A percentile compares a stretch with the other conserved stretches of the same genome.
phyloP scores from a whole-genome alignment of 73 alveolate genomes.

The Uronychia binucleata region DNA sequence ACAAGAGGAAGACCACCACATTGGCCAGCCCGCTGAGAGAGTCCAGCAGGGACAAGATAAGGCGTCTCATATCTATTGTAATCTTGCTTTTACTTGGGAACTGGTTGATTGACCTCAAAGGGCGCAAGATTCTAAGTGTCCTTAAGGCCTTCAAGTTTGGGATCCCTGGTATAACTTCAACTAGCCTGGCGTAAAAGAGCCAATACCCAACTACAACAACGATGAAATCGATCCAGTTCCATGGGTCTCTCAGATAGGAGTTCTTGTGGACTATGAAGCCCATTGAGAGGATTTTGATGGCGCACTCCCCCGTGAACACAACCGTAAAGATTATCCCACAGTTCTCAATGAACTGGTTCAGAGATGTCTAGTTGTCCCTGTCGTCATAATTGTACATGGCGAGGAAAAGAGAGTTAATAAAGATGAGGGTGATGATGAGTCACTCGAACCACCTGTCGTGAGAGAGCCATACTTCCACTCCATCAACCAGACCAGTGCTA shows the following conservation, averaged over 20 bases:
- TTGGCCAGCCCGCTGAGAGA: constrained; percentile 68
- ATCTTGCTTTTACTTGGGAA: constrained; percentile 41
- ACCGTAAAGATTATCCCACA: constrained; percentile 40
- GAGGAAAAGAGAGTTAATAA: constrained; percentile 26
- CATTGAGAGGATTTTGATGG: constrained; percentile 57
- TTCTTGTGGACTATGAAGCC: constrained; percentile 56
- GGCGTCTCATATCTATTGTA: constrained; percentile 39
- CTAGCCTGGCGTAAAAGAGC: constrained; percentile 27
- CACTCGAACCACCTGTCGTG: constrained; percentile 20
- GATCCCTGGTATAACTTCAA: constrained; percentile 24
- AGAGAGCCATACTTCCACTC: constrained; percentile 7
- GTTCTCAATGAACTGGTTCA: constrained; percentile 12
- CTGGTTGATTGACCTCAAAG: constrained; percentile 65
- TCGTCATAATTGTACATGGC: constrained; percentile 35
- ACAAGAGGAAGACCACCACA: constrained; percentile 56
- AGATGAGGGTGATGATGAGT: constrained; percentile 15
- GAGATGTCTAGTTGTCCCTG: constrained; percentile 3
- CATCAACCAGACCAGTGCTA: constrained; percentile 27
- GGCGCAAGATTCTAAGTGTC: constrained; percentile 73
- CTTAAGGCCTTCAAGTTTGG: constrained; percentile 62
- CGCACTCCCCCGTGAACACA: constrained; percentile 52
- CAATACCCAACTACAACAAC: constrained; percentile 41
- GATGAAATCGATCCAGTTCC: constrained; percentile 24
- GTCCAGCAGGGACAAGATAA: constrained; percentile 54
- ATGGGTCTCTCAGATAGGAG: constrained; percentile 70